Conservation (phyloP, 352 stramenopile species). For the Pythium biforme region DNA sequence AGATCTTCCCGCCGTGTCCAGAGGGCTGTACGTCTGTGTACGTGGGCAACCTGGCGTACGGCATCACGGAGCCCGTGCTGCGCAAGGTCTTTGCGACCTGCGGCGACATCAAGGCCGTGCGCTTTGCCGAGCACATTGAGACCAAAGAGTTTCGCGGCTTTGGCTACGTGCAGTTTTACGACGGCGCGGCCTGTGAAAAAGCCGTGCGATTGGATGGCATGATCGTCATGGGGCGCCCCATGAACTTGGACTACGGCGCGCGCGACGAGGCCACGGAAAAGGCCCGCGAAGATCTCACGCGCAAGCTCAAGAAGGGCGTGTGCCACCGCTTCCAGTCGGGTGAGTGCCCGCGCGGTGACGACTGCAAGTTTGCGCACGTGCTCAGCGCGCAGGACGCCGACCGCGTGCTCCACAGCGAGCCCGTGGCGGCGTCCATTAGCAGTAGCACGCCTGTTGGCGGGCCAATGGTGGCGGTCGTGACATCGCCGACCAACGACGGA, state of each 20-base stretch:
- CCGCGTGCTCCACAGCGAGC: background rate
- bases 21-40: slow-evolving; percentile 92
- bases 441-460: background rate
- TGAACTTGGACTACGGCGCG: slow-evolving; percentile 80
- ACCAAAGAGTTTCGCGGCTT: slow-evolving; percentile 87
- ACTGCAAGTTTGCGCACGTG: slow-evolving; percentile 47
- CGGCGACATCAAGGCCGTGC: slow-evolving; percentile 75
- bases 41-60: slow-evolving; percentile 96
- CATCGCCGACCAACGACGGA: background rate
- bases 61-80: slow-evolving; percentile 88
- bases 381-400: slow-evolving; percentile 22
- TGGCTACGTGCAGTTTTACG: slow-evolving; percentile 93
- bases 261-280: slow-evolving; percentile 67
- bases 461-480: background rate
- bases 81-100: slow-evolving; percentile 80
- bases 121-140: slow-evolving; percentile 83
- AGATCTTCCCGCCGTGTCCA: slow-evolving; percentile 65
- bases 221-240: slow-evolving; percentile 81
- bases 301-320: slow-evolving; percentile 49
- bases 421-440: background rate
- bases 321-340: slow-evolving; percentile 44
- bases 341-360: slow-evolving; percentile 37
- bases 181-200: slow-evolving; percentile 80
- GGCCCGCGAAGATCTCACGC: slow-evolving; percentile 67
- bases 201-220: slow-evolving; percentile 80